These are phyloP conservation scores for Verticillium klebahnii DNA, from an alignment of 2,329 filamentous ascomycete genomes.

Conservation along the genomic window DNA sequence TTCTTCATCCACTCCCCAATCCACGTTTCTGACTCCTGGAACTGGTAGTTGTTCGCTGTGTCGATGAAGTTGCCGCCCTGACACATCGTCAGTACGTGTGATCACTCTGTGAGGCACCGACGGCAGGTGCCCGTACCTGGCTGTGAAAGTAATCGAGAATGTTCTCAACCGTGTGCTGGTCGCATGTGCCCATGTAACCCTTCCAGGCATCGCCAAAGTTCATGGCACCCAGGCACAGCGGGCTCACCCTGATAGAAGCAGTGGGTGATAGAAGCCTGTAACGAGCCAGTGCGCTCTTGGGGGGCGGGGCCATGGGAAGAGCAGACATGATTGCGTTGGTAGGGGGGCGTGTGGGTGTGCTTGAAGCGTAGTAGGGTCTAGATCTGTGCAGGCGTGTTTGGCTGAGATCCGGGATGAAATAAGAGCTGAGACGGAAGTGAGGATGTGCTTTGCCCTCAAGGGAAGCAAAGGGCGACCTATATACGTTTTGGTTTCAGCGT, in stretches of 20 bases:
- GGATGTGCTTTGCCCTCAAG: neutral
- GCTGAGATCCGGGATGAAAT: neutral
- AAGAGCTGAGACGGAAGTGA: neutral
- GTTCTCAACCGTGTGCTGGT: conserved; percentile 55
- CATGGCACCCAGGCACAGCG: conserved; percentile 61
- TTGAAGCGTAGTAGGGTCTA: neutral
- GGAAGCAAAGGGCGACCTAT: neutral
- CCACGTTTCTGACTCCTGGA: conserved; percentile 58
- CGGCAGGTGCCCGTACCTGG: conserved; percentile 31
- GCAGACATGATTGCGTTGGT: neutral
- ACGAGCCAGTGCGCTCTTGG: conserved; percentile 56
- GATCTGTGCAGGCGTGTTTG: neutral
- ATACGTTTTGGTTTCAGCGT: neutral
- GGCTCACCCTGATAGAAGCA: conserved; percentile 63
- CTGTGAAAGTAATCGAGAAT: conserved; percentile 64
- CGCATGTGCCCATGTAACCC: conserved; percentile 58
- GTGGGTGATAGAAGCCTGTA: conserved; percentile 64
- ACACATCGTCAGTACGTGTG: neutral
- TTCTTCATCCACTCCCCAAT: conserved; percentile 68
- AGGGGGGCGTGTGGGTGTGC: neutral
- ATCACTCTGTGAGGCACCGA: neutral
- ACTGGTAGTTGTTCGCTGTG: conserved; percentile 65
- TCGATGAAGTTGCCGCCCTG: conserved; percentile 68
- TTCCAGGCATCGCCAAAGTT: conserved; percentile 57
- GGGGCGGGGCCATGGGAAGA: conserved; percentile 35